Evolutionary conservation across 2,329 filamentous ascomycete genomes (phyloP), one percentile per base, ranked within the genome.

Genomic region (Huntiella abstrusa): DNA sequence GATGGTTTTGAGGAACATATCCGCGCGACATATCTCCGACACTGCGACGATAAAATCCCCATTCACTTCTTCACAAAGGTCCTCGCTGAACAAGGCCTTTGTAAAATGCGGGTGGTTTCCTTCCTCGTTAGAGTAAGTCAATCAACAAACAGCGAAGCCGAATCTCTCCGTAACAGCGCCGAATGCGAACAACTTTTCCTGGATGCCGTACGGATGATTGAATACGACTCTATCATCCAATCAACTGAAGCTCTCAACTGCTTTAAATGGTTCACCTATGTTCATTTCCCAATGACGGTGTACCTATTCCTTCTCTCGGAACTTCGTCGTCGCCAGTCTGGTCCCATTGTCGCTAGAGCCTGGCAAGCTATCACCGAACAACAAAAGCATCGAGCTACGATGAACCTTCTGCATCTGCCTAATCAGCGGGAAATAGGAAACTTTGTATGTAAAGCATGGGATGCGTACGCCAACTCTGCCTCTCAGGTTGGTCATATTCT

Each of bases 361-460:
- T 77, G 73, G 73, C 60, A 65, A 5, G 68, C 69, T 28, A 70
- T 77, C 49, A 62, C 65, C 43, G 62, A 66, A 51, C 73, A 75
- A 55, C 67, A 74, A 54, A 66, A 71, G 4, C 62, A 65, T 22
- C 62, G 73, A 37, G 65, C 67, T 2, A 58, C 73, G 43, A 61
- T 64, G 33, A 64, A 64, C 38, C 65, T 69, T 48, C 58, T 69
- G 41, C 65, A 68, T 43, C 75, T 64, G 38, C 73, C 73, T 5
- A 64, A 77, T 60, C 72, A 76, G 53, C 59, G 69, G 28, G 68
- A 69, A 1, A 75, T 80, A 51, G 69, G 70, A 1, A 62, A 63
- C 15, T 64, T 72, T 13, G 71, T 80, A 36, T 59, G 80, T 48
- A 77, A 75, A 53, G 74, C 75, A 0, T 80, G 76, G 76, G 68